phyloP scores from a whole-genome alignment of 805 yeast species.

The Kuraishia ogatae region DNA sequence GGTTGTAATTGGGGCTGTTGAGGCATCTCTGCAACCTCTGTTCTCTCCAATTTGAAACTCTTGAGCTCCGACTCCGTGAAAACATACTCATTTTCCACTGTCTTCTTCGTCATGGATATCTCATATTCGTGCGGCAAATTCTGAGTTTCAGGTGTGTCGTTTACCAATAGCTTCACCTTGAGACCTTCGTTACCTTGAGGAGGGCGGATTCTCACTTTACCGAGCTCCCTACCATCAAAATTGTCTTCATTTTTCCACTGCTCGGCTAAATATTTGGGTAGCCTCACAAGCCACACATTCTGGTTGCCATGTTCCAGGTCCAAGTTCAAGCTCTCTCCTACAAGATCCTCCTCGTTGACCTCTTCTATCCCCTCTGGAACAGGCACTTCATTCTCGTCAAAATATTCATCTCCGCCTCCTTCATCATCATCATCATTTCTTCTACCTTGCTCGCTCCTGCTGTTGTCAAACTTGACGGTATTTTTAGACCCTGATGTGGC shows the following conservation, averaged over 20 bases:
- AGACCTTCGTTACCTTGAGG: slow-evolving; percentile 22
- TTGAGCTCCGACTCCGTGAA: slow-evolving; percentile 80
- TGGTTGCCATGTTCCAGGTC: slow-evolving; percentile 53
- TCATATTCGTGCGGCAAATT: slow-evolving; percentile 81
- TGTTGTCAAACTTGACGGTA: not conserved
- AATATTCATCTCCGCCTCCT: slow-evolving; percentile 12
- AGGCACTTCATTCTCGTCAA: slow-evolving; percentile 21
- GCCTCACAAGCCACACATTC: slow-evolving; percentile 86
- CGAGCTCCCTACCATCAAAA: slow-evolving; percentile 67
- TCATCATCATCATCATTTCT: slow-evolving; percentile 4
- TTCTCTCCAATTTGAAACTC: slow-evolving; percentile 40
- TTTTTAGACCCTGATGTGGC: not conserved
- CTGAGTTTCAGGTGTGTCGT: slow-evolving; percentile 35
- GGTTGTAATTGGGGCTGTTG: slow-evolving; percentile 38
- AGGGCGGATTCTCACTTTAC: slow-evolving; percentile 69
- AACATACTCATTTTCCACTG: slow-evolving; percentile 78
- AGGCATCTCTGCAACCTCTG: slow-evolving; percentile 44
- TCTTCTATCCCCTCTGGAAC: slow-evolving; percentile 26
- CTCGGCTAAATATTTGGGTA: slow-evolving; percentile 82
- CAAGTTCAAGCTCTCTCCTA: slow-evolving; percentile 69
- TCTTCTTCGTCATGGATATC: slow-evolving; percentile 64
- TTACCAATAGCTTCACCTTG: slow-evolving; percentile 50
- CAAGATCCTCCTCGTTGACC: slow-evolving; percentile 22
- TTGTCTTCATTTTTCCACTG: slow-evolving; percentile 62
- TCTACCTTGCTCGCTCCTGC: not conserved